A percentile compares a stretch with the other conserved stretches of the same genome.
Evolutionary conservation across 306 rosid species (phyloP).

Genomic region (Sicyos baderoa): DNA sequence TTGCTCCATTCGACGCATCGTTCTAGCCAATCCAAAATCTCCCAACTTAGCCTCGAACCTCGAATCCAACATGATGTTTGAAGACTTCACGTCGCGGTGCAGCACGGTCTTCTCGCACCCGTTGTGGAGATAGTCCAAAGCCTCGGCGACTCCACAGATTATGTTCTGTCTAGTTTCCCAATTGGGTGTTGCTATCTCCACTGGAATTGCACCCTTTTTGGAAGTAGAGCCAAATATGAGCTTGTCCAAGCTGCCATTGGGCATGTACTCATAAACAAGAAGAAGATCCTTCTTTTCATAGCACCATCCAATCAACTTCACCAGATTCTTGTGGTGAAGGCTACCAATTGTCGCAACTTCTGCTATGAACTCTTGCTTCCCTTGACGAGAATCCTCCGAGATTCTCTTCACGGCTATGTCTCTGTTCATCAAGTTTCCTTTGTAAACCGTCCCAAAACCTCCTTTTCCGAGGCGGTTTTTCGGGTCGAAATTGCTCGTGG

Average conservation of each 20-base stretch:
- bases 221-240: slow-evolving; percentile 27
- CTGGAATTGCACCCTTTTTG: too few relatives aligned
- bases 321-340: slow-evolving; percentile 65
- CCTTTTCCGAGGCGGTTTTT: slow-evolving; percentile 70
- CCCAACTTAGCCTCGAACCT: slow-evolving; percentile 52
- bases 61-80: slow-evolving; percentile 66
- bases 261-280: slow-evolving; percentile 81
- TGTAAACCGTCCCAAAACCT: slow-evolving; percentile 74
- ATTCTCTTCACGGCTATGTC: slow-evolving; percentile 67
- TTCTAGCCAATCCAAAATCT: slow-evolving; percentile 68
- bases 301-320: slow-evolving; percentile 77
- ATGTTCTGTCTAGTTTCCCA: slow-evolving; percentile 47
- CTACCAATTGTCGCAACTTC: slow-evolving; percentile 79
- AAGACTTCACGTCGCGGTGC: slow-evolving; percentile 68
- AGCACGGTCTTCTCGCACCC: slow-evolving; percentile 59
- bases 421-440: slow-evolving; percentile 38
- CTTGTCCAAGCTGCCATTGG: slow-evolving; percentile 62
- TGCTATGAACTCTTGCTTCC: slow-evolving; percentile 69
- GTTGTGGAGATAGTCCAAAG: slow-evolving; percentile 64
- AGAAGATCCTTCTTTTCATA: slow-evolving; percentile 60
- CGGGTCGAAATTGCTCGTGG: slow-evolving; percentile 49
- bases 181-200: slow-evolving; percentile 19
- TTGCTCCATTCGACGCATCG: slow-evolving; percentile 38
- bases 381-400: slow-evolving; percentile 58
- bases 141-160: slow-evolving; percentile 57